Evolutionary conservation across 208 protist species (phyloP), one percentile per base, ranked within the genome.

Genomic region (Vickermania spadyakhi): DNA sequence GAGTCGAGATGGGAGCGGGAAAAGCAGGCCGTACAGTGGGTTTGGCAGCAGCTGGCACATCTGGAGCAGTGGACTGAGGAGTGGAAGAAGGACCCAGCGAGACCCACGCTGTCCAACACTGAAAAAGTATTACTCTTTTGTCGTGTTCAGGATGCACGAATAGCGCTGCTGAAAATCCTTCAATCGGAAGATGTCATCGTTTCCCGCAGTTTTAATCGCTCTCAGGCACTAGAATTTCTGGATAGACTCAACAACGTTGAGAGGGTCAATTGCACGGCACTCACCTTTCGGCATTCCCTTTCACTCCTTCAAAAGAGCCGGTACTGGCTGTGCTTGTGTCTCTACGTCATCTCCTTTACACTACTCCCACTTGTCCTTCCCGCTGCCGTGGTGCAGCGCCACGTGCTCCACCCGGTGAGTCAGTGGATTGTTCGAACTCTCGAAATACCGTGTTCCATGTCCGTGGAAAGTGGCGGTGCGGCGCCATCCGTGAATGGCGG

Each of bases 261-360:
- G 57, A 18, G 13, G 29, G 61, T 28, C 53, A 64, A 87, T 27
- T 92, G 85, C 70, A 75, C 70, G 2, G 41, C 68, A 29, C 68
- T 93, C 31, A 75, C 82, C 56, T 89, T 86, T 58, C 76, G 81
- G 26, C 64, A 77, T n/a, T n/a, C n/a, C n/a, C n/a, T n/a, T n/a
- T n/a, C n/a, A n/a, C n/a, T n/a, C n/a, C n/a, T n/a, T n/a, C n/a
- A n/a, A n/a, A n/a, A n/a, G n/a, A n/a, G n/a, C n/a, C n/a, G 50
- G 4, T 86, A 68, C 29, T 29, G 72, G 18, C 41, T 63, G 31
- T 77, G 79, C 58, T 81, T 70, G 56, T 31, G 57, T 5, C 3
- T 80, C 14, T 92, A 87, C 62, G 18, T 81, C 23, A 21, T 81
- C 18, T 62, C 58, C 54, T 92, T 92, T 41, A 66, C 59, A 4